Evolutionary conservation across 78 protist genomes (phyloP).

Genomic region (Emiliania huxleyi): DNA sequence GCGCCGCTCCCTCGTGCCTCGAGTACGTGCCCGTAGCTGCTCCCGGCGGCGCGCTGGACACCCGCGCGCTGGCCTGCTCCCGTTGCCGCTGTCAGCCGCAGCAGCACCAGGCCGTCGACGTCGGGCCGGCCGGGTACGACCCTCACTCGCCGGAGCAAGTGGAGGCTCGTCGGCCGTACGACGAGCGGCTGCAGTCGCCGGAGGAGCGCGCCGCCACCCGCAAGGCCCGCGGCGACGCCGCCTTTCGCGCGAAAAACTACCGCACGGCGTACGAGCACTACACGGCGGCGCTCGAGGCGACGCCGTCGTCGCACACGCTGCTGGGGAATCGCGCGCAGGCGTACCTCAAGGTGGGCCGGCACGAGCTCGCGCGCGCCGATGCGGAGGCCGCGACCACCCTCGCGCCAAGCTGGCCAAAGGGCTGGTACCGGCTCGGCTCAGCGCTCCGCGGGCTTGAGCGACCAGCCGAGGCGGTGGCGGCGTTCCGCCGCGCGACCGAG

Average conservation of each 20-base stretch:
- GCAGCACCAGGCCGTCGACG: not conserved
- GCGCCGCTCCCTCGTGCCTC: not conserved
- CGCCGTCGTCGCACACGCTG: not conserved
- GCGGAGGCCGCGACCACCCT: not conserved
- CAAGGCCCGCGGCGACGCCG: not conserved
- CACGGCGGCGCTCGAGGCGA: not conserved
- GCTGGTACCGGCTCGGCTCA: not conserved
- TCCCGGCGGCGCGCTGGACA: not conserved
- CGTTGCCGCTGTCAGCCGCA: not conserved
- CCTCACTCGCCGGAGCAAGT: not conserved
- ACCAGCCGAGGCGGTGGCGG: not conserved
- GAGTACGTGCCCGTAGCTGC: not conserved
- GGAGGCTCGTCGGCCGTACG: not conserved
- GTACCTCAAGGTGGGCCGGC: not conserved
- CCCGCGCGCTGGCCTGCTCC: not conserved
- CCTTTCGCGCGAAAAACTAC: not conserved
- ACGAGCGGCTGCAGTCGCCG: not conserved
- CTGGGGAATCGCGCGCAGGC: not conserved
- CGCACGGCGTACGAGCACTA: not conserved
- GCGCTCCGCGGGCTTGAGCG: not conserved
- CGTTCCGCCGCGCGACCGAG: not conserved
- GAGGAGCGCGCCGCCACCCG: not conserved
- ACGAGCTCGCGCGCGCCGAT: not conserved
- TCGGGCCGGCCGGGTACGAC: not conserved
- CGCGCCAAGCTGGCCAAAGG: not conserved